A percentile compares a stretch with the other conserved stretches of the same genome.
Evolutionary conservation across 2,329 filamentous ascomycete genomes (phyloP).

Genomic region (Periconia sp.): DNA sequence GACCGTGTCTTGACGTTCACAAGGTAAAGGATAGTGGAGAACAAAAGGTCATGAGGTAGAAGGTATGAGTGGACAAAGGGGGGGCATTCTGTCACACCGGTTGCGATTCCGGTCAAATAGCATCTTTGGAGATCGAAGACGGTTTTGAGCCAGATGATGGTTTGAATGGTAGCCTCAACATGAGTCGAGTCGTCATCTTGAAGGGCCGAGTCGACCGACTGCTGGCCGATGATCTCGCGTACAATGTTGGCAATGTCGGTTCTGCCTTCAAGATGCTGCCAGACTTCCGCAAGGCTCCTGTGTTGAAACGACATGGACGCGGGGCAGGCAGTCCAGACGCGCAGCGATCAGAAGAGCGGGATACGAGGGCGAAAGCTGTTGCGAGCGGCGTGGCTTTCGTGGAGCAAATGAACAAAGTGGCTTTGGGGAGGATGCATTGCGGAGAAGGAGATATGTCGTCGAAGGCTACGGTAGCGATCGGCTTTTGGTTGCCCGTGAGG

Average conservation of each 20-base stretch:
- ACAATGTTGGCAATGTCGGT: conserved; percentile 38
- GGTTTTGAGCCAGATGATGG: conserved; percentile 41
- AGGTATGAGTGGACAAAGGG: conserved; percentile 32
- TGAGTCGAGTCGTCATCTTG: conserved; percentile 24
- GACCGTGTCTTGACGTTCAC: conserved; percentile 33
- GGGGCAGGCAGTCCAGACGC: conserved; percentile 9
- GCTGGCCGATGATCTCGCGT: conserved; percentile 40
- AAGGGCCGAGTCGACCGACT: conserved; percentile 31
- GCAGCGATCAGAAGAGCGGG: conserved; percentile 9
- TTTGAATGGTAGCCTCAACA: conserved; percentile 26
- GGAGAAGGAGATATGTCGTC: conserved; percentile 11
- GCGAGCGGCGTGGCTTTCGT: conserved; percentile 18
- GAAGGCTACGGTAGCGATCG: conserved; percentile 7
- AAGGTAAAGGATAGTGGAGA: conserved; percentile 40
- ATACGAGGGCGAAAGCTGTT: conserved; percentile 12
- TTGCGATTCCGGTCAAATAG: conserved; percentile 31
- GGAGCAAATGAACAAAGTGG: conserved; percentile 6
- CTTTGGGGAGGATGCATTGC: conserved; percentile 19
- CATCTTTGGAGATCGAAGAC: conserved; percentile 41
- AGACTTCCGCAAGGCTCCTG: conserved; percentile 38
- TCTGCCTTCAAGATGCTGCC: conserved; percentile 37
- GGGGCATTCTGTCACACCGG: conserved; percentile 30
- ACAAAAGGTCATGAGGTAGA: conserved; percentile 33
- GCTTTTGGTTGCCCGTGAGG: conserved; percentile 12
- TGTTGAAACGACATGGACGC: conserved; percentile 28